A percentile compares a stretch with the other conserved stretches of the same genome.
Evolutionary conservation across 139 green algal genomes (phyloP).

Genomic region (Diplosphaera chodatii): DNA sequence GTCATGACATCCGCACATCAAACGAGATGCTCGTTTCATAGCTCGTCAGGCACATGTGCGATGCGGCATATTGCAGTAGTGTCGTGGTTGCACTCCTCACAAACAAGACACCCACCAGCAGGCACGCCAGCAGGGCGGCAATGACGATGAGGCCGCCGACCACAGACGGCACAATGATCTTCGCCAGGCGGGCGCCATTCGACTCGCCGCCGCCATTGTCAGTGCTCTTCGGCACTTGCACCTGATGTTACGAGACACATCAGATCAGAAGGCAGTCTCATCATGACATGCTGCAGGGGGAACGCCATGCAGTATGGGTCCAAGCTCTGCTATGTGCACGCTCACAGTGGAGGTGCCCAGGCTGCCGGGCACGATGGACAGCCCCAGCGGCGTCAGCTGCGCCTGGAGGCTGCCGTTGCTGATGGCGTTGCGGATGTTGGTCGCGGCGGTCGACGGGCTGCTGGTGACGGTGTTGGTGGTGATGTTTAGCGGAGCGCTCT

Average conservation of each 20-base stretch:
- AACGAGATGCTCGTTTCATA: too few species aligned
- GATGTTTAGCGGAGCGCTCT: neutral
- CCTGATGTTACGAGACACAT: neutral
- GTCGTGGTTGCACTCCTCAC: too few species aligned
- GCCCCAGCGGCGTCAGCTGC: neutral
- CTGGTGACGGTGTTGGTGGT: neutral
- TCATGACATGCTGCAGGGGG: too few species aligned
- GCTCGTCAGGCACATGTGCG: too few species aligned
- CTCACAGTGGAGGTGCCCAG: neutral
- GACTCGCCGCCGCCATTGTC: too few species aligned
- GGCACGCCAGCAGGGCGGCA: neutral
- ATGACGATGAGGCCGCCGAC: neutral
- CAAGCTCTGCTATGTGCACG: too few species aligned
- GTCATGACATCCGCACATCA: too few species aligned
- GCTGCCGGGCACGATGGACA: neutral
- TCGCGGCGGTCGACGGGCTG: too few species aligned
- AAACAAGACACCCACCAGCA: neutral
- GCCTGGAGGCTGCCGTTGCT: neutral
- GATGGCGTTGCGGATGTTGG: neutral
- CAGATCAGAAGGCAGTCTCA: too few species aligned
- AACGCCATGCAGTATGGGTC: too few species aligned
- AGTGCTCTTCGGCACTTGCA: neutral
- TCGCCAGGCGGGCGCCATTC: neutral
- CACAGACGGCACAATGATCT: neutral
- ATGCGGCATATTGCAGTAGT: too few species aligned